Percentiles rank a stretch among this genome's conserved stretches.
These are phyloP conservation scores for Durio zibethinus DNA, from an alignment of 345 rosid species.

Conservation along the genomic window DNA sequence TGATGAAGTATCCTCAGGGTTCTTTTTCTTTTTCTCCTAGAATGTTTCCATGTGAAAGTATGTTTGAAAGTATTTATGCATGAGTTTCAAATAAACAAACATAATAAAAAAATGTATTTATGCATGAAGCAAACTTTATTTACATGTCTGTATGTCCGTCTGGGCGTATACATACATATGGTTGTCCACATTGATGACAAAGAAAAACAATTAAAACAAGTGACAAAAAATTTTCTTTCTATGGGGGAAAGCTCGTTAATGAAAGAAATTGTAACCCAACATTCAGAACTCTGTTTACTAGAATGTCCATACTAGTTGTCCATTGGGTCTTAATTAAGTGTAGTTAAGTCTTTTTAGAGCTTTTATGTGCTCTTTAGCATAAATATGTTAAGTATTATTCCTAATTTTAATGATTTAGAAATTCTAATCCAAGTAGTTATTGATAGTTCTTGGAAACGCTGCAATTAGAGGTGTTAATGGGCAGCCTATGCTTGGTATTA, in stretches of 20 bases:
- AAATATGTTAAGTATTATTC: not conserved
- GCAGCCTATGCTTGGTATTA: no score
- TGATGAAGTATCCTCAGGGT: not conserved
- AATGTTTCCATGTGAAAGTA: not conserved
- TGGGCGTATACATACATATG: not conserved
- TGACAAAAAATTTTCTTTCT: not conserved
- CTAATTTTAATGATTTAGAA: not conserved
- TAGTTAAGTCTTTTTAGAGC: not conserved
- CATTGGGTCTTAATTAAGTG: not conserved
- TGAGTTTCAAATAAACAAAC: no score
- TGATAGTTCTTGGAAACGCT: not conserved
- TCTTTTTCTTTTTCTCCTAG: not conserved
- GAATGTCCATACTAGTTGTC: not conserved
- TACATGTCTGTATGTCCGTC: not conserved
- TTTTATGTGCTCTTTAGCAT: not conserved
- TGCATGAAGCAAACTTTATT: not conserved
- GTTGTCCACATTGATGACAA: not conserved
- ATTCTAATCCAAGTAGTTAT: not conserved
- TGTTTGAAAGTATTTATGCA: no score
- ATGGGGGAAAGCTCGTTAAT: not conserved
- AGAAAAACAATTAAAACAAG: not conserved
- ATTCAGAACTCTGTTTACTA: not conserved
- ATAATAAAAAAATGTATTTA: no score
- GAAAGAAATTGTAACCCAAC: not conserved
- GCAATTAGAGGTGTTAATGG: no score